phyloP scores from a whole-genome alignment of 805 yeast species.

The Starmerella bacillaris region DNA sequence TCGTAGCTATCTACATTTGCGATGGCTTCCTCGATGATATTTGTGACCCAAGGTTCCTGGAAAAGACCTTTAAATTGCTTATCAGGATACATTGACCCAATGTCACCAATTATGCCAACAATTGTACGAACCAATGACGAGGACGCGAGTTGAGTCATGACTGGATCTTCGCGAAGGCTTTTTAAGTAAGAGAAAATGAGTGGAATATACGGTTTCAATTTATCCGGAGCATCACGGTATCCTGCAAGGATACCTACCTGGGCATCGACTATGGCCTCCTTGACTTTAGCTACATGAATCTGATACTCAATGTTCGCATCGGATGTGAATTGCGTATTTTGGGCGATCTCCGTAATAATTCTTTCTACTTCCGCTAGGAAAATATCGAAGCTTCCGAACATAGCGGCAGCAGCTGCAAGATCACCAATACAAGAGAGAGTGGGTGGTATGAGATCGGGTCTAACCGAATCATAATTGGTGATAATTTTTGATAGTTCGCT shows the following conservation, averaged over 20 bases:
- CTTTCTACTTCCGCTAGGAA: conserved; percentile 66
- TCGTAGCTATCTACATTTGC: conserved; percentile 41
- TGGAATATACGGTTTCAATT: conserved; percentile 45
- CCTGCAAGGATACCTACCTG: conserved; percentile 93
- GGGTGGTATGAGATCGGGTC: conserved; percentile 69
- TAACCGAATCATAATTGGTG: conserved; percentile 40
- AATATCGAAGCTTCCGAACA: conserved; percentile 53
- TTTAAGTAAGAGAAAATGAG: conserved; percentile 55
- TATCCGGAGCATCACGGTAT: conserved; percentile 47
- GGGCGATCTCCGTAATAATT: conserved; percentile 31
- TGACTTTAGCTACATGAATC: conserved; percentile 53
- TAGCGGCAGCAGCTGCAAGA: conserved; percentile 74
- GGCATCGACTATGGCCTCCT: conserved; percentile 85
- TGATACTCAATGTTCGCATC: conserved; percentile 55
- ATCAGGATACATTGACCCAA: conserved; percentile 67
- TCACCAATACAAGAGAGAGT: conserved; percentile 91
- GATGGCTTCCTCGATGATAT: conserved; percentile 55
- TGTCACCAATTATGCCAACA: conserved; percentile 82
- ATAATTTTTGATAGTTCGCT: conserved; percentile 58
- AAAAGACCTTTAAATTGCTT: conserved; percentile 56
- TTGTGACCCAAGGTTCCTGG: conserved; percentile 60
- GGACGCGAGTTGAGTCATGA: conserved; percentile 31
- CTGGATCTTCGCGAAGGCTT: conserved; percentile 39
- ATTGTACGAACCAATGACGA: conserved; percentile 68
- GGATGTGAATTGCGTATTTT: conserved; percentile 17